phyloP scores from a whole-genome alignment of 768 basidiomycete genomes.

The Auriscalpium microsporum region DNA sequence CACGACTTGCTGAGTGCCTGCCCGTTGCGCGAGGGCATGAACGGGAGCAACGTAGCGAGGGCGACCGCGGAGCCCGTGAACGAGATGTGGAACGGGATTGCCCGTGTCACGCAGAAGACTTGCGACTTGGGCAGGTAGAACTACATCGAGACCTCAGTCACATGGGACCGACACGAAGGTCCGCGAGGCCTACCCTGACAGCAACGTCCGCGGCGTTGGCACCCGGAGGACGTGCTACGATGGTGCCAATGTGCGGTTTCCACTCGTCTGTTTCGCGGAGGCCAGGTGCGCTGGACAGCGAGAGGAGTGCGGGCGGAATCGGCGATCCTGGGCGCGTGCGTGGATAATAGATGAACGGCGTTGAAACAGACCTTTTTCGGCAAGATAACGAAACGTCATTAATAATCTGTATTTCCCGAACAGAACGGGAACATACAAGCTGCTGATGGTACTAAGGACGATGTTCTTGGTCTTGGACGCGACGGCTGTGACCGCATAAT shows the following conservation, averaged over 20 bases:
- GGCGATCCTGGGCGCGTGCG: conserved; percentile 51
- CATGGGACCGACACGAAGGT: background rate
- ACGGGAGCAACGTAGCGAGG: conserved; percentile 52
- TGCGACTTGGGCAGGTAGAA: conserved; percentile 51
- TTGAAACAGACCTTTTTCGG: conserved; percentile 44
- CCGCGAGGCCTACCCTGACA: background rate
- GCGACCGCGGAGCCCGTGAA: conserved; percentile 49
- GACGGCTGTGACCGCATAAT: conserved; percentile 49
- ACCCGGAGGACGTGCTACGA: conserved; percentile 12
- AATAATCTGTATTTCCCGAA: background rate
- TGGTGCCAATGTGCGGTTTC: conserved; percentile 35
- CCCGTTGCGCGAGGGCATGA: conserved; percentile 37
- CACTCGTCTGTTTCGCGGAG: conserved; percentile 42
- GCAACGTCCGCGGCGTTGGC: background rate
- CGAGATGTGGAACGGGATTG: conserved; percentile 62
- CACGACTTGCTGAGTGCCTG: conserved; percentile 22
- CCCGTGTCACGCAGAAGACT: conserved; percentile 45
- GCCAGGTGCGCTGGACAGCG: conserved; percentile 23
- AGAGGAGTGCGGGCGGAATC: conserved; percentile 38
- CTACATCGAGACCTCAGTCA: conserved; percentile 13
- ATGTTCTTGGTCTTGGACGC: conserved; percentile 48
- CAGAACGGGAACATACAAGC: conserved; percentile 35
- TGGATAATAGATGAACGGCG: conserved; percentile 57
- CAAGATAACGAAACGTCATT: background rate
- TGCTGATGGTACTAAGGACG: conserved; percentile 39